Base-by-base conservation (phyloP, 208 protist genomes). In the Crithidia thermophila region DNA sequence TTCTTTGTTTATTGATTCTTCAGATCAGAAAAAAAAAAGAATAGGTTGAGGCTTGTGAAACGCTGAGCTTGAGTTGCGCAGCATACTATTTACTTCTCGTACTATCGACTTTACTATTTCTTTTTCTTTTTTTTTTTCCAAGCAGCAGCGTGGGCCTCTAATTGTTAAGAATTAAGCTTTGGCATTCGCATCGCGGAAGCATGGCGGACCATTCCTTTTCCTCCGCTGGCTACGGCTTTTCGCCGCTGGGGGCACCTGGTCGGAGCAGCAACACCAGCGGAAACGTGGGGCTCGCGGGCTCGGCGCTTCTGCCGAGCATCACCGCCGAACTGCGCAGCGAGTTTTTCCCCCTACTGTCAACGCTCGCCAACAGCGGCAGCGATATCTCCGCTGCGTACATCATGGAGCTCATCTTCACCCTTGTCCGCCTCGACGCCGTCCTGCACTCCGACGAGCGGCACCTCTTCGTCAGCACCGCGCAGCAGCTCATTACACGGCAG, bases 361-460 rank as follows among this genome's bases (percentile, higher is more conserved):
- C 71, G 39, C 81, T 90, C 30, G 81, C 81, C 42, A 60, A 70
- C 47, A 68, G 63, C 25, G 53, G 72, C 28, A 81, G 37, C 34
- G 42, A 16, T 59, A 61, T 79, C 49, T 61, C 79, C 10, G 55
- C 77, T 55, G 80, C 76, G n/a, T 95, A 95, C 73, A 71, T 79
- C 10, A 63, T 95, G 18, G 87, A 95, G 42, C 75, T 95, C 55
- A 36, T 90, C 47, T 80, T 94, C 34, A 83, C 82, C 3, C 77
- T 95, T 34, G 70, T 78, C 20, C 80, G 84, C 42, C 61, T 95
- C 37, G 90, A 95, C 53, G 81, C 84, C 18, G 57, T 82, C 14
- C 71, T 95, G 39, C 77, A 74, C 21, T 62, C 74, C 31, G 82
- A 89, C 49, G 90, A 95, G 73, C 71, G 87, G 8, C 67, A 82